Evolutionary conservation across 768 basidiomycete genomes (phyloP), one percentile per base, ranked within the genome.

Genomic region (Coprinellus micaceus): DNA sequence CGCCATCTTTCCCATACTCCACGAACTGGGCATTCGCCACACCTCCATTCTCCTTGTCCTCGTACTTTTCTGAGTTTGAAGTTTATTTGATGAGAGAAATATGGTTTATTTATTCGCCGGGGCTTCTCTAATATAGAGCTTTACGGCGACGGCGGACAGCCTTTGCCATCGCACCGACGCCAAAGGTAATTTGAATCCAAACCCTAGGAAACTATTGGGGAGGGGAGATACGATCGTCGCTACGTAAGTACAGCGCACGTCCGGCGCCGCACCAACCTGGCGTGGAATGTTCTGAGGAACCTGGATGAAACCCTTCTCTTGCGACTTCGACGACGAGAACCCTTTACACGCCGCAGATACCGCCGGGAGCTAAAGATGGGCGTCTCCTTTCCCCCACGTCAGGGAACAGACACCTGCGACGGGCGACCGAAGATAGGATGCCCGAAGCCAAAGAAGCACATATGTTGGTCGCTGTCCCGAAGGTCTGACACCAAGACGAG

Each of bases 331-430:
- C 50, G 28, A 43, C 28, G 22, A 49, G 28, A 52, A 40, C 49
- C 41, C 39, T 52, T 51, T 45, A 9, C 54, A 56, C 56, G 56
- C 56, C 56, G 49, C 56, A 57, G 56, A 51, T 57, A 49, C 56
- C 56, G 56, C 56, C 56, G 26, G 53, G 57, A 53, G 56, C 51
- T 49, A n/a, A 49, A 49, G n/a, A 12, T 4, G 25, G 21, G 47
- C 47, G 30, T 49, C 47, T 49, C 11, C 26, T 63, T 46, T 52
- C 57, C 62, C 13, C 30, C 40, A 26, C 4, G 44, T 15, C 55
- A 57, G 22, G 53, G 53, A 24, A 22, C 10, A 24, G 17, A 56
- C 25, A 25, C 39, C 17, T 21, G 60, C n/a, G 52, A 15, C 50
- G 33, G 50, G 50, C 21, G 25, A 26, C 22, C 21, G 10, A 36